Evolutionary conservation across 768 basidiomycete species (phyloP).

Genomic region (Exsudoporus frostii): DNA sequence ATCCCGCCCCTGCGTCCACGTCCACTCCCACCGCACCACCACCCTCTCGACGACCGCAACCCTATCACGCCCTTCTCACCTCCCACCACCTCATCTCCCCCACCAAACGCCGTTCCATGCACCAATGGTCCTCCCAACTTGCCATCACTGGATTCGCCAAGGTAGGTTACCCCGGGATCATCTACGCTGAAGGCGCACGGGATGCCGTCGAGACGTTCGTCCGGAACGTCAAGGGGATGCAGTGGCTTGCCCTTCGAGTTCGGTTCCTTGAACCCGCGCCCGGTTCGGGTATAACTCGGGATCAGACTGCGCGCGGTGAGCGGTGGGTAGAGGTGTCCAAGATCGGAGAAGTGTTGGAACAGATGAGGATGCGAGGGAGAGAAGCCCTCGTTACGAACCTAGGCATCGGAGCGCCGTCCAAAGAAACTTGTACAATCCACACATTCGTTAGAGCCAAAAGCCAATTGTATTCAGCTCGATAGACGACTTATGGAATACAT

Average conservation of each 20-base stretch:
- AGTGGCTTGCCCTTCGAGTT: neutral
- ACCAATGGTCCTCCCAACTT: constrained; percentile 54
- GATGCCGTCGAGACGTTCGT: constrained; percentile 61
- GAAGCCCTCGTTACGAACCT: constrained; percentile 57
- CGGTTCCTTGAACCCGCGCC: neutral
- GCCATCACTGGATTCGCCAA: constrained; percentile 65
- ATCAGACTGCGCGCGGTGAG: neutral
- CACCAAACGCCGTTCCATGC: constrained; percentile 56
- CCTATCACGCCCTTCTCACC: constrained; percentile 57
- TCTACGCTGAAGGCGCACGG: constrained; percentile 61
- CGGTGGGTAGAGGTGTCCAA: constrained; percentile 66
- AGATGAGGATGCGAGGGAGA: constrained; percentile 57
- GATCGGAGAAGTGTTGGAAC: constrained; percentile 64
- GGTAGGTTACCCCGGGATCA: constrained; percentile 71
- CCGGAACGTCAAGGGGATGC: constrained; percentile 48
- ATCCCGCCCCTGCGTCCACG: neutral
- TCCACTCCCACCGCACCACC: neutral
- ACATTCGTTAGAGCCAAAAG: too few relatives aligned
- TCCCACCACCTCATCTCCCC: constrained; percentile 72
- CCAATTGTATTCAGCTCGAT: constrained; percentile 20
- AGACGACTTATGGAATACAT: constrained; percentile 23
- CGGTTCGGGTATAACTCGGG: neutral
- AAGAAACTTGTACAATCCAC: neutral
- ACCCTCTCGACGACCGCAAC: constrained; percentile 22
- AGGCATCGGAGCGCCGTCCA: constrained; percentile 52